Percentiles rank a stretch among this genome's conserved stretches.
phyloP scores from a whole-genome alignment of 257 asterid species.

The Henckelia pumila region DNA sequence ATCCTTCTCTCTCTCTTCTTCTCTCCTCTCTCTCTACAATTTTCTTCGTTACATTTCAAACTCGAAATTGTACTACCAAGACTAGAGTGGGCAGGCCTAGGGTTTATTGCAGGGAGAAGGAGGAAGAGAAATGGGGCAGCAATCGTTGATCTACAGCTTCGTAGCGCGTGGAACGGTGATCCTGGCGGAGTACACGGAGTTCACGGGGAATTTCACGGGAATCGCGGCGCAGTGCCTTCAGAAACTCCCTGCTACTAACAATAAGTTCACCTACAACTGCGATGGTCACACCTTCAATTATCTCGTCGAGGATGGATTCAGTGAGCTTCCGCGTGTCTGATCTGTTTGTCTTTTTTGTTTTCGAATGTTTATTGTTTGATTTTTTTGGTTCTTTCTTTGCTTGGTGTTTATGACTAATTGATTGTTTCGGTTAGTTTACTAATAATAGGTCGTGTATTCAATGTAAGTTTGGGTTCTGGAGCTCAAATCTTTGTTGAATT shows the following conservation, averaged over 20 bases:
- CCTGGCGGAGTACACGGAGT: slow-evolving; percentile 46
- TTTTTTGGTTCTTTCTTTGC: slow-evolving; percentile 3
- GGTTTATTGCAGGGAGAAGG: slow-evolving; percentile 22
- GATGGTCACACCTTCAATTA: slow-evolving; percentile 51
- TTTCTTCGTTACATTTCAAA: not conserved
- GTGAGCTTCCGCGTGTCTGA: slow-evolving; percentile 30
- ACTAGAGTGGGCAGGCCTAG: slow-evolving; percentile 6
- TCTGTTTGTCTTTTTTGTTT: slow-evolving; percentile 8
- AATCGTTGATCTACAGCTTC: slow-evolving; percentile 51
- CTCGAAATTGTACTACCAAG: not conserved
- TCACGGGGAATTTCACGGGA: slow-evolving; percentile 46
- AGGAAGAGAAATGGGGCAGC: slow-evolving; percentile 39
- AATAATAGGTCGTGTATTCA: not conserved
- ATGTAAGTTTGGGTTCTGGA: not conserved
- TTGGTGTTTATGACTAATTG: not conserved
- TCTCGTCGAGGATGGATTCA: slow-evolving; percentile 49
- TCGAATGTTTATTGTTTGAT: slow-evolving; percentile 8
- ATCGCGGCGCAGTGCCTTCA: slow-evolving; percentile 51
- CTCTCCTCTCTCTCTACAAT: slow-evolving; percentile 20
- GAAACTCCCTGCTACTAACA: slow-evolving; percentile 49
- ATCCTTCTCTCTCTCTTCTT: no score
- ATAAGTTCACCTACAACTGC: slow-evolving; percentile 49
- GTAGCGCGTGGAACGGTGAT: slow-evolving; percentile 52
- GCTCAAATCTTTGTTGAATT: slow-evolving; percentile 23
- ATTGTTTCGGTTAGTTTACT: not conserved